phyloP scores from a whole-genome alignment of 768 basidiomycete species.

The Phaffia australis region DNA sequence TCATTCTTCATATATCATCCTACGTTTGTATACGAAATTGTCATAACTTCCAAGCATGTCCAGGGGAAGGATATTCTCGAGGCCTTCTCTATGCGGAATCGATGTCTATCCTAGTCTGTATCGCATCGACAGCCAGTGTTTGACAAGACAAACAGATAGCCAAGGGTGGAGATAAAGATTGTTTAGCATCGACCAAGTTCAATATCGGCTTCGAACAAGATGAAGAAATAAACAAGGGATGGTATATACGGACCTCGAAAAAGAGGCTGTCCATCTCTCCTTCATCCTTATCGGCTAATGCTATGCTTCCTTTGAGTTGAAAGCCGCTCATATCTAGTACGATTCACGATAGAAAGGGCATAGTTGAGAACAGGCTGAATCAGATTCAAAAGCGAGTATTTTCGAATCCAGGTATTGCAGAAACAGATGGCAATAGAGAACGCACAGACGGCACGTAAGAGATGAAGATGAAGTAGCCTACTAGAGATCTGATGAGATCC shows the following conservation, averaged over 20 bases:
- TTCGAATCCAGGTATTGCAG: background rate
- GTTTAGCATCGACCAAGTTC: too few species aligned
- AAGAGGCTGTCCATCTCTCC: constrained; percentile 23
- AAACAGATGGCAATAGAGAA: background rate
- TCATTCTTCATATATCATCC: too few species aligned
- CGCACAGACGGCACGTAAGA: constrained; percentile 16
- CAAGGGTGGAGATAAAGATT: too few species aligned
- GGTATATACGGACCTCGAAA: constrained; percentile 17
- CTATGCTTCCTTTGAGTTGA: constrained; percentile 21
- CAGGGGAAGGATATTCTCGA: too few species aligned
- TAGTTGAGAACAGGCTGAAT: background rate
- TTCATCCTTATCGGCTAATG: constrained; percentile 24
- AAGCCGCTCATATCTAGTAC: constrained; percentile 7
- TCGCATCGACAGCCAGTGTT: too few species aligned
- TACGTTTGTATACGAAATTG: too few species aligned
- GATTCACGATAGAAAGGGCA: background rate
- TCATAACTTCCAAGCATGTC: too few species aligned
- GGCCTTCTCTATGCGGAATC: too few species aligned
- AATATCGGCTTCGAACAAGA: too few species aligned
- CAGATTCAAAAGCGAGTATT: background rate
- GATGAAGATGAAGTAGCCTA: constrained; percentile 19
- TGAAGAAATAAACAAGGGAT: background rate
- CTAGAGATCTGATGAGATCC: constrained; percentile 10
- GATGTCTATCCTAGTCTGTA: too few species aligned
- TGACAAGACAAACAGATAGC: too few species aligned